These are phyloP conservation scores for Ogataea kodamae DNA, from an alignment of 805 yeast genomes.

Conservation along the genomic window DNA sequence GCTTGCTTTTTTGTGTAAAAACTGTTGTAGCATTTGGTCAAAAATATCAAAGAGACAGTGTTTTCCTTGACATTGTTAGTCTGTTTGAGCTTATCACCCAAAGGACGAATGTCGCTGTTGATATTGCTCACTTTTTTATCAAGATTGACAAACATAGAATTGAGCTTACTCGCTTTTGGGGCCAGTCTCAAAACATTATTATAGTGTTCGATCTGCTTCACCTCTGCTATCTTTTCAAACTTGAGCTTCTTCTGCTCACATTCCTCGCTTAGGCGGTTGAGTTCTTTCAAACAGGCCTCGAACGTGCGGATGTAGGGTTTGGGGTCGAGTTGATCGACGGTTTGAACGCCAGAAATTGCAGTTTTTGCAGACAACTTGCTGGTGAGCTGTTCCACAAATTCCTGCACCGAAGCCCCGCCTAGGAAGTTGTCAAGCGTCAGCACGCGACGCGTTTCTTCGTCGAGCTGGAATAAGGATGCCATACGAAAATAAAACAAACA, in stretches of 20 bases:
- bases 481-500: slow-evolving; percentile 2
- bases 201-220: slow-evolving; percentile 64
- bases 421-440: slow-evolving; percentile 61
- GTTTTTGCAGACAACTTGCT: slow-evolving; percentile 47
- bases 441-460: slow-evolving; percentile 55
- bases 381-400: slow-evolving; percentile 76
- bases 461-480: slow-evolving; percentile 38
- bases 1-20: slow-evolving; percentile 57
- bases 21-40: slow-evolving; percentile 73
- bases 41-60: slow-evolving; percentile 64
- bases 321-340: slow-evolving; percentile 68
- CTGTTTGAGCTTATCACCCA: slow-evolving; percentile 64
- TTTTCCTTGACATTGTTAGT: slow-evolving; percentile 72
- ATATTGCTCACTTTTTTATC: slow-evolving; percentile 55
- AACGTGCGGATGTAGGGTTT: slow-evolving; percentile 93
- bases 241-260: slow-evolving; percentile 47
- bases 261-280: slow-evolving; percentile 57
- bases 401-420: slow-evolving; percentile 68
- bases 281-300: slow-evolving; percentile 75
- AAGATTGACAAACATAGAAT: slow-evolving; percentile 45
- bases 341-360: slow-evolving; percentile 42
- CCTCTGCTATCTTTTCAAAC: slow-evolving; percentile 55
- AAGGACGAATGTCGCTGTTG: slow-evolving; percentile 57
- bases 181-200: slow-evolving; percentile 58
- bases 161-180: slow-evolving; percentile 38